Evolutionary conservation across 202 grass and related monocot species (phyloP).

Genomic region (Schoenoplectus triqueter): DNA sequence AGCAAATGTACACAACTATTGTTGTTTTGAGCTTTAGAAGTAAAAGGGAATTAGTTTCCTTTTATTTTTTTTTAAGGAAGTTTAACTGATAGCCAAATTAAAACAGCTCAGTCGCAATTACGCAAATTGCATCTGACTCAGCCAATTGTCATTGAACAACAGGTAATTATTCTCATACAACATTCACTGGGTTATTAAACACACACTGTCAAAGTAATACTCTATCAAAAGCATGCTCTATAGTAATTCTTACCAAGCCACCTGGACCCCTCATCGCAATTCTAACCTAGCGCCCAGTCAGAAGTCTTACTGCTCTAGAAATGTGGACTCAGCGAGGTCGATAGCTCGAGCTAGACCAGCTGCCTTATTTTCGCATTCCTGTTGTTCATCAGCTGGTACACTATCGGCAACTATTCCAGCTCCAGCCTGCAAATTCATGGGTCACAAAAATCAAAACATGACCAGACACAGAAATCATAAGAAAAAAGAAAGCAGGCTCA

Average conservation of each 20-base stretch:
- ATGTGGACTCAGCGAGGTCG: slow-evolving; percentile 88
- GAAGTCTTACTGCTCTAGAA: slow-evolving; percentile 55
- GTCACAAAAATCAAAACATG: not conserved
- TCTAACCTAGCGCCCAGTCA: slow-evolving; percentile 1
- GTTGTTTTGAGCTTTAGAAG: not conserved
- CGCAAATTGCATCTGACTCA: not conserved
- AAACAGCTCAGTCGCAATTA: not conserved
- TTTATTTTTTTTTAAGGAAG: not conserved
- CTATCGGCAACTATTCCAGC: slow-evolving; percentile 96
- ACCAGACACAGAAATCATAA: not conserved
- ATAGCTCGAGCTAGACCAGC: slow-evolving; percentile 84
- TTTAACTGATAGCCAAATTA: not conserved
- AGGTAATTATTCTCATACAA: not conserved
- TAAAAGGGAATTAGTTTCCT: not conserved
- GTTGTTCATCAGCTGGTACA: slow-evolving; percentile 78
- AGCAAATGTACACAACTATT: not conserved
- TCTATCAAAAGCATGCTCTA: not conserved
- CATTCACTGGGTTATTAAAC: not conserved
- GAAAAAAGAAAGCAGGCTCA: not conserved
- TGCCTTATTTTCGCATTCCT: slow-evolving; percentile 91
- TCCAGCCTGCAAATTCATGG: slow-evolving; percentile 57
- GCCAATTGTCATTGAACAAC: slow-evolving; percentile 11
- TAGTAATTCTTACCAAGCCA: slow-evolving; percentile 2
- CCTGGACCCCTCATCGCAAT: slow-evolving; percentile 25
- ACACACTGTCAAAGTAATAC: not conserved